Evolutionary conservation across 352 stramenopile species (phyloP), one percentile per base, ranked within the genome.

Genomic region (Phytophthora aleatoria): DNA sequence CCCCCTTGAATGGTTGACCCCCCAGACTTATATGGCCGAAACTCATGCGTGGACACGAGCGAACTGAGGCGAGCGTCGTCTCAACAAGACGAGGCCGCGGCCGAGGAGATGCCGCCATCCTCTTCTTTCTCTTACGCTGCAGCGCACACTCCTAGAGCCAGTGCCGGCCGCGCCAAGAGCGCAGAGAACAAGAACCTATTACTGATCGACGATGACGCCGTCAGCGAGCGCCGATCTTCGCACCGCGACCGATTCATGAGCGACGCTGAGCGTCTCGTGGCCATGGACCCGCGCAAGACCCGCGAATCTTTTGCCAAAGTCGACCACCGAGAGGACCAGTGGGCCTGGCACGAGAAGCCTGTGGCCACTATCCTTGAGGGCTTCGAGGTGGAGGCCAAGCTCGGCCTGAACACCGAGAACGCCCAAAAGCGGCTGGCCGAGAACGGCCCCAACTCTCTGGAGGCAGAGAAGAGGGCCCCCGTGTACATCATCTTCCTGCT

Each of bases 401-500:
- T 24, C 16, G 84, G 84, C 0, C 69, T 93, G 3, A 62, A 74
- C 3, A 57, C 38, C 9, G 65, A 77, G 0, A 59, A 67, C 10
- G 84, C 77, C 1, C 7, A 28, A 13, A 57, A 73, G 60, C 71
- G 81, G 28, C 74, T 91, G 31, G 57, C 59, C 8, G 5, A 70
- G 31, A 59, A 87, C 43, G 82, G 80, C 6, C 63, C 60, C 5
- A 91, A 91, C 47, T 65, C 69, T 43, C 57, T 91, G 1, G 71
- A 86, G 55, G 69, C 73, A n/a, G 78, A 85, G 28, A 85, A 79
- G 64, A 84, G 83, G 60, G 72, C 71, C 1, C 78, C 81, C 1
- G 45, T 90, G 28, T 64, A 77, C 48, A 57, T 89, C 51, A 81
- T 90, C 42, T 92, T 92, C 64, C 50, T 91, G 47, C 57, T 92